phyloP scores from a whole-genome alignment of 805 yeast genomes.

The Myxozyma lipomycoides region DNA sequence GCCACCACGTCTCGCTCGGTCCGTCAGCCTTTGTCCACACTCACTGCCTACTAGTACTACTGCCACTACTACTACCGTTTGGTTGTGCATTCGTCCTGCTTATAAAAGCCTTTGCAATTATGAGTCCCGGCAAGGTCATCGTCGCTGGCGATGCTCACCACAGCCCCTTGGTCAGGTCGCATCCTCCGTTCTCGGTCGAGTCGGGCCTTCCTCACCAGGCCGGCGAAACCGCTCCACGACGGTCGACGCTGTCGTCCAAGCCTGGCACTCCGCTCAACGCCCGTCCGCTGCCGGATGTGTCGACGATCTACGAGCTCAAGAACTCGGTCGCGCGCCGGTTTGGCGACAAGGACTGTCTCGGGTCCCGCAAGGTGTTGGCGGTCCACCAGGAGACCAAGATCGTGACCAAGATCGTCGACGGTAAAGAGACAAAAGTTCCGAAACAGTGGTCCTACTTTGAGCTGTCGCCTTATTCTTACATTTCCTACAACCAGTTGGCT shows the following conservation, averaged over 20 bases:
- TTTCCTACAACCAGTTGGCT: constrained; percentile 57
- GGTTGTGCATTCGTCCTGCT: too few species aligned
- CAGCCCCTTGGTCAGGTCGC: constrained; percentile 10
- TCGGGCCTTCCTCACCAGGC: constrained; percentile 14
- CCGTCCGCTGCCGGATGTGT: constrained; percentile 60
- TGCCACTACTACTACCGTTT: too few species aligned
- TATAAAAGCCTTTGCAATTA: too few species aligned
- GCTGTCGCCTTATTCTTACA: constrained; percentile 63
- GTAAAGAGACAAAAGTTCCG: constrained; percentile 63
- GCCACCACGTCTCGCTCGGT: too few species aligned
- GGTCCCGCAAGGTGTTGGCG: constrained; percentile 72
- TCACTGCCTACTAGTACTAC: too few species aligned
- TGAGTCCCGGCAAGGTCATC: too few species aligned
- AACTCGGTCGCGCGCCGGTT: constrained; percentile 57
- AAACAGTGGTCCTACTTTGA: constrained; percentile 89
- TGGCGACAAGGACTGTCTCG: constrained; percentile 57
- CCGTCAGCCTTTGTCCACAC: too few species aligned
- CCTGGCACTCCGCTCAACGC: constrained; percentile 40
- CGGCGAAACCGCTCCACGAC: constrained; percentile 21
- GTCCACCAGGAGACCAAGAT: constrained; percentile 71
- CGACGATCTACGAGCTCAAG: constrained; percentile 66
- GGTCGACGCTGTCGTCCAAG: constrained; percentile 16
- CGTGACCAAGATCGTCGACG: constrained; percentile 72
- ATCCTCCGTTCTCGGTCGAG: constrained; percentile 22
- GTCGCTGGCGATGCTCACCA: constrained; percentile 23